These are phyloP conservation scores for Pseudogymnoascus sp. DNA, from an alignment of 2,329 filamentous ascomycete species.

Conservation along the genomic window DNA sequence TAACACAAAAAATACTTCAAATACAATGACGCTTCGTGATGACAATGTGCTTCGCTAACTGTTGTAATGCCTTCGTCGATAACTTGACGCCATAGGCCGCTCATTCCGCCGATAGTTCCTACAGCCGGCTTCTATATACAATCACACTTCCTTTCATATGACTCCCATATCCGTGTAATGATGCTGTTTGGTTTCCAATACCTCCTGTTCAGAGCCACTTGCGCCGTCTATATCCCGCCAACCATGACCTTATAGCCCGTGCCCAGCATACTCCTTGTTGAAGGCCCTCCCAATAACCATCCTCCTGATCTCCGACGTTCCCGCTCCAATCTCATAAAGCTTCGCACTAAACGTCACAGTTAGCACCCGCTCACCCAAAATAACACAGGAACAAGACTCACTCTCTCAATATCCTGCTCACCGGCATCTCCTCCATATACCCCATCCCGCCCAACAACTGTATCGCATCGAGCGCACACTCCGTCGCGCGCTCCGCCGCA, in stretches of 20 bases:
- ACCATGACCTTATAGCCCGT: background rate
- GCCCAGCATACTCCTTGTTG: conserved; percentile 69
- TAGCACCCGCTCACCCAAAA: conserved; percentile 22
- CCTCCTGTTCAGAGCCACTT: background rate
- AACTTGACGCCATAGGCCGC: background rate
- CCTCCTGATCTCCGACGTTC: conserved; percentile 85
- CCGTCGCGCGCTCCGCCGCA: conserved; percentile 83
- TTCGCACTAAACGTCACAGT: conserved; percentile 47
- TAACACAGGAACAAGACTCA: conserved; percentile 19
- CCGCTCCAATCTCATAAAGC: conserved; percentile 94
- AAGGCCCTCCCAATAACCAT: conserved; percentile 93
- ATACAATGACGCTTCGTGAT: background rate
- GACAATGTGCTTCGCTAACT: background rate
- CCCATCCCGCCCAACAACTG: conserved; percentile 93
- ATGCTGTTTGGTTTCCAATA: background rate
- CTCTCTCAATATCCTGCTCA: conserved; percentile 72
- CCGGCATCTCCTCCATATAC: conserved; percentile 91
- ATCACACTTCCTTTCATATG: background rate
- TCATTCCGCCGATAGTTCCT: background rate
- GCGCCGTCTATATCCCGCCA: background rate
- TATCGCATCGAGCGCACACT: conserved; percentile 79
- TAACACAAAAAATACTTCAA: background rate
- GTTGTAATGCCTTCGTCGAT: background rate
- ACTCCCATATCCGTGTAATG: background rate
- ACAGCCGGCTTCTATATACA: background rate